Base-by-base conservation (phyloP, 2,329 filamentous ascomycete species). In the Metarhizium album region DNA sequence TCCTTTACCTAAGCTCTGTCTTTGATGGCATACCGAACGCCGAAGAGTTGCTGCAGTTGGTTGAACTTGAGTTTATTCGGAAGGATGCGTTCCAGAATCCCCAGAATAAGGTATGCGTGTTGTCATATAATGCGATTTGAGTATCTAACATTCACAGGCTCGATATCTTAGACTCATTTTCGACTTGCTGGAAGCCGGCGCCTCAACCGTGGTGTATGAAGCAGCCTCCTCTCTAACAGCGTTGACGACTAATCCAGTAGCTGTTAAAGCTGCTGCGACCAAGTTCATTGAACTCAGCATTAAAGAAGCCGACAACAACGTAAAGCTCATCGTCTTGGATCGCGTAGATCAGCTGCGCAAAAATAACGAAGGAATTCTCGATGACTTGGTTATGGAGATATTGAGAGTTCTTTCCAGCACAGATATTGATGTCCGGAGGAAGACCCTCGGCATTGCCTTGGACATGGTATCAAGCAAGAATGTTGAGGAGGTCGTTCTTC, bases 401-500 rank as follows among this genome's bases (percentile, higher is more conserved):
- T 76, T 98, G 45, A 87, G 93, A 50, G 93, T 96, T 18, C 78
- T 98, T 33, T 94, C 90, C 13, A 96, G 90, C 66, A 87, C 93
- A 22, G 93, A 98, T 70, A 86, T 98, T 57, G 93, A 97, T 64
- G 93, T 98, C 49, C 84, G 93, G 62, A 84, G 84, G 68, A 97
- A 97, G 70, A 90, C 91, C 16, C 79, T 98, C 27, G 78, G 81
- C 51, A 87, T 98, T 61, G 90, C 90, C 13, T 75, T 98, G 67
- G 90, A 96, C 58, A 97, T 98, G 93, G 89, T 98, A 4, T 93
- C 91, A 0, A 96, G 90, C 79, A 95, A 95, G 73, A 98, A 98
- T 58, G 90, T 98, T 6, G 93, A 97, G 65, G 93, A 98, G 63
- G 93, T 98, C 14, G 87, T 98, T 22, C 80, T 97, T 62, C 77